Evolutionary conservation across 2,329 filamentous ascomycete genomes (phyloP).

Genomic region (Apiospora pterosperma): DNA sequence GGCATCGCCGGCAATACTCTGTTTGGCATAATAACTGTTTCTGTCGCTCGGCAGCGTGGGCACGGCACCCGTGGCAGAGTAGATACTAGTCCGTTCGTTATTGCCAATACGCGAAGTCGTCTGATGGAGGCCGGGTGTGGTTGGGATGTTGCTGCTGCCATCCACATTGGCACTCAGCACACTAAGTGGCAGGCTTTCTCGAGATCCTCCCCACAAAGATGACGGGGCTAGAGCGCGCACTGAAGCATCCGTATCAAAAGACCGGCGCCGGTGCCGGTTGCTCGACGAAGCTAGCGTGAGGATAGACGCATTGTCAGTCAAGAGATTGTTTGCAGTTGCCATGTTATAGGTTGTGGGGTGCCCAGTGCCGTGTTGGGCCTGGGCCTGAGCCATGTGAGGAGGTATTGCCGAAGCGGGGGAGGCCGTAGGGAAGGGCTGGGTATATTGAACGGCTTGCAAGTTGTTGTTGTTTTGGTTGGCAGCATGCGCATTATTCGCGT

Average conservation of each 20-base stretch:
- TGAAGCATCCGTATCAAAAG: conserved; percentile 81
- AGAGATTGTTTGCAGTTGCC: conserved; percentile 77
- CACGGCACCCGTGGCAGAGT: conserved; percentile 68
- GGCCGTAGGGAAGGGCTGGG: conserved; percentile 60
- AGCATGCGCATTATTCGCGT: conserved; percentile 33
- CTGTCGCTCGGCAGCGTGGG: conserved; percentile 70
- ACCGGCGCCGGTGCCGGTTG: conserved; percentile 72
- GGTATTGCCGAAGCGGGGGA: conserved; percentile 72
- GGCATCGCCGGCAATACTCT: conserved; percentile 58
- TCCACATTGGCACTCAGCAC: conserved; percentile 72
- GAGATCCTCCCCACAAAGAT: conserved; percentile 76
- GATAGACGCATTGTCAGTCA: conserved; percentile 84
- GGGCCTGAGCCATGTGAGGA: conserved; percentile 54
- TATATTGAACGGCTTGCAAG: conserved; percentile 56
- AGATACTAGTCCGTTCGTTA: conserved; percentile 73
- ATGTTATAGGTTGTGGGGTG: conserved; percentile 70
- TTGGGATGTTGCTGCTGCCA: conserved; percentile 34
- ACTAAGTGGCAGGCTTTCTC: conserved; percentile 75
- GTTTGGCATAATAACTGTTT: conserved; percentile 74
- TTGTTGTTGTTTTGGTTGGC: conserved; percentile 36
- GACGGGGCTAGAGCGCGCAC: conserved; percentile 81
- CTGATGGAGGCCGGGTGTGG: conserved; percentile 52
- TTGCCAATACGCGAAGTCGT: conserved; percentile 35
- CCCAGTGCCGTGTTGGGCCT: conserved; percentile 26
- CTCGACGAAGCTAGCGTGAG: conserved; percentile 80